Evolutionary conservation across 2,329 filamentous ascomycete species (phyloP), one percentile per base, ranked within the genome.

Genomic region (Teratosphaeria destructans): DNA sequence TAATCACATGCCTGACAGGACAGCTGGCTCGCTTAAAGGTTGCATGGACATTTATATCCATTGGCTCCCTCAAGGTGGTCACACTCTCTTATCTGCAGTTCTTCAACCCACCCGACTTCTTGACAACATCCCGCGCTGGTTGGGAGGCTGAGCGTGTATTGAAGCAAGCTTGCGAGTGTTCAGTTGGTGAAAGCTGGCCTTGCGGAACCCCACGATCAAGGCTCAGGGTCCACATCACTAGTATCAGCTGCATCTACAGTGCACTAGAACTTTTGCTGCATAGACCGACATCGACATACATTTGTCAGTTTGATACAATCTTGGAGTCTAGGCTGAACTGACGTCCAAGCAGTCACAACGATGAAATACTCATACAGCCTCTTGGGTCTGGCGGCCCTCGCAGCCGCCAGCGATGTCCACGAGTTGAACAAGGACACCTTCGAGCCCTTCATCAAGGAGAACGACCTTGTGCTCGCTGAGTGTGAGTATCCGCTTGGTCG

Each of bases 401-500:
- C 82, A 66, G 78, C 80, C 53, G 81, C 81, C 56, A 95, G 90
- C 54, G 91, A 97, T 74, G 94, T 99, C 65, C 77, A 85, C 70
- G 85, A 90, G 67, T 81, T 99, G 66, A 95, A 88, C 76, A 86
- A 87, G 76, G 90, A 93, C 72, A 90, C 83, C 66, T 99, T 99
- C 76, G 82, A 88, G 67, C 83, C 86, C 62, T 99, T 96, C 76
- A 80, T 99, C 73, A 87, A 87, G 75, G 78, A 85, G 69, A 88
- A 97, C 75, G 86, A 90, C 69, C 83, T 99, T 60, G 93, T 96
- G 59, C 86, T 99, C 63, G 91, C 91, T 69, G 92, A 99, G 80
- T 99, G 89, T 93, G 81, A 78, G 88, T 78, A 49, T 47, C 10
- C 53, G 16, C n/a, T 23, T 5, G 6, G 5, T 49, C 19, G 43